A percentile compares a stretch with the other conserved stretches of the same genome.
Evolutionary conservation across 257 asterid genomes (phyloP).

Genomic region (Penstemon barbatus): DNA sequence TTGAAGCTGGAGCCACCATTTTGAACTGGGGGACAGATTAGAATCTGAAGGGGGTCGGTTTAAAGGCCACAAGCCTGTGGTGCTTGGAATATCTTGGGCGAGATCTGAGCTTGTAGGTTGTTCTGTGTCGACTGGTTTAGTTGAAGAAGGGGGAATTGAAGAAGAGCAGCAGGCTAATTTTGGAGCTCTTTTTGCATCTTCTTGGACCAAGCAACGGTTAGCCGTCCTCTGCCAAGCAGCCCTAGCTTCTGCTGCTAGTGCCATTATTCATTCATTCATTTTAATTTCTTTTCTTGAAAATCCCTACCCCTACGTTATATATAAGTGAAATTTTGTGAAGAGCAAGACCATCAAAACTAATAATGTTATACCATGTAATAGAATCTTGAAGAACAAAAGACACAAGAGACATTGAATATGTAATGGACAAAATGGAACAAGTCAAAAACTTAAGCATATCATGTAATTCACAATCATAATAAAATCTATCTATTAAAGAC

Average conservation of each 20-base stretch:
- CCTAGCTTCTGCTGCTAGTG: slow-evolving; percentile 78
- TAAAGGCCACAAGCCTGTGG: slow-evolving; percentile 18
- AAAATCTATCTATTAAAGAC: too few relatives aligned
- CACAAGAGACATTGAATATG: too few relatives aligned
- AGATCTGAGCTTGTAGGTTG: slow-evolving; percentile 31
- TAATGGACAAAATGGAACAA: too few relatives aligned
- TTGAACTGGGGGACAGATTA: slow-evolving; percentile 63
- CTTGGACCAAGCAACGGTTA: slow-evolving; percentile 79
- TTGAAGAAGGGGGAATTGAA: slow-evolving; percentile 41
- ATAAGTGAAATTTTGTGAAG: too few relatives aligned
- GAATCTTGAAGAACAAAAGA: too few relatives aligned
- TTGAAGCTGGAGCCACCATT: slow-evolving; percentile 81
- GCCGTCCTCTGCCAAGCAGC: slow-evolving; percentile 86
- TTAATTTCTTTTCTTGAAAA: too few relatives aligned
- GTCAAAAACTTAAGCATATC: too few relatives aligned
- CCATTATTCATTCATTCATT: slow-evolving; percentile 38
- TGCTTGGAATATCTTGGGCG: slow-evolving; percentile 40
- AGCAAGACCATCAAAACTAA: too few relatives aligned
- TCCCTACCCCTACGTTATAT: too few relatives aligned
- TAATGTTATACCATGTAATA: too few relatives aligned
- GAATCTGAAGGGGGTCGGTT: slow-evolving; percentile 19
- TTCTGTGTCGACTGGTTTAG: slow-evolving; percentile 9
- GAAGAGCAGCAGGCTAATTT: slow-evolving; percentile 75
- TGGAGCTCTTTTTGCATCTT: slow-evolving; percentile 66
- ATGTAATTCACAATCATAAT: too few relatives aligned